These are phyloP conservation scores for Candida corydali DNA, from an alignment of 805 yeast genomes.

Conservation along the genomic window DNA sequence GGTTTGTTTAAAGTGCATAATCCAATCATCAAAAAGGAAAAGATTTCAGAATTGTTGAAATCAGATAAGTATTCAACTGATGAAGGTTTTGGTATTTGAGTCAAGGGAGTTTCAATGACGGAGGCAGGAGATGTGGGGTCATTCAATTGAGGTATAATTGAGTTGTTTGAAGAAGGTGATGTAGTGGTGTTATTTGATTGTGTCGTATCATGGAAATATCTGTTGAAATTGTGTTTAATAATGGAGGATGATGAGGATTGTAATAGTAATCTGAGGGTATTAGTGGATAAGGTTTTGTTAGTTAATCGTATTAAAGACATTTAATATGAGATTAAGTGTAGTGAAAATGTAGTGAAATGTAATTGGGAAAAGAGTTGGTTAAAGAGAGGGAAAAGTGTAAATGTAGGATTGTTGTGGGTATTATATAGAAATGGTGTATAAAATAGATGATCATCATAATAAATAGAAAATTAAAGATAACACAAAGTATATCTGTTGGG, in stretches of 20 bases:
- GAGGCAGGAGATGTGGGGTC: constrained; percentile 4
- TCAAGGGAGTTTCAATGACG: constrained; percentile 6
- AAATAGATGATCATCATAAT: no score
- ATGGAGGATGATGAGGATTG: not conserved
- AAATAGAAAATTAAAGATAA: no score
- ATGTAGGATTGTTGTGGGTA: no score
- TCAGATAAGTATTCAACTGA: constrained; percentile 44
- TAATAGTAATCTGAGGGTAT: not conserved
- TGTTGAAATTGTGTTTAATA: not conserved
- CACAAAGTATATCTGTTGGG: no score
- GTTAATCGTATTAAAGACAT: constrained; percentile 1
- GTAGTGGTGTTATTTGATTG: constrained; percentile 3
- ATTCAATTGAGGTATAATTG: constrained; percentile 4
- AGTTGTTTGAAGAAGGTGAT: constrained; percentile 3
- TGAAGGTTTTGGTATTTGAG: constrained; percentile 4
- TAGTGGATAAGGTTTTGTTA: not conserved
- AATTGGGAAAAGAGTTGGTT: no score
- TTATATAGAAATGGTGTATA: no score
- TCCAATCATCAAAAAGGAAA: constrained; percentile 68
- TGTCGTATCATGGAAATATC: constrained; percentile 2
- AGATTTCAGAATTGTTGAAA: constrained; percentile 49
- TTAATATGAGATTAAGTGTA: no score
- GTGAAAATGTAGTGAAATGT: no score
- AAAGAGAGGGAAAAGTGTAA: no score
- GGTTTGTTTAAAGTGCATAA: constrained; percentile 62